A percentile compares a stretch with the other conserved stretches of the same genome.
Conservation (phyloP, 1,284 basidiomycete genomes). For the Crepidotus sp. region DNA sequence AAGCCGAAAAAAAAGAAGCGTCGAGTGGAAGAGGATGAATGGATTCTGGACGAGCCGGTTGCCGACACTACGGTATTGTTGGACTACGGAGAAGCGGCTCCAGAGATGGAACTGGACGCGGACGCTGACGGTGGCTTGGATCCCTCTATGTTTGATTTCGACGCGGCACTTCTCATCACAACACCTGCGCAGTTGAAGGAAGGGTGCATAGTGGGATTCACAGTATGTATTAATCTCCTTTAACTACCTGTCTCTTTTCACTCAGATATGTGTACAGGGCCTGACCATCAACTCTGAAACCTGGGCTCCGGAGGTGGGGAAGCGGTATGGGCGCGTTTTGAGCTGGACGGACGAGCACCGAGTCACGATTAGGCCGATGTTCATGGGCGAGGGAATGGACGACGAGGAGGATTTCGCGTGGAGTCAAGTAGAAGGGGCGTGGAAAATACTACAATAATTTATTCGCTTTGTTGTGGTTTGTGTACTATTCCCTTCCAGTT, state of each 20-base stretch:
- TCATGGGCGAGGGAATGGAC: not conserved
- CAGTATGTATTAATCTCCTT: conserved; percentile 3
- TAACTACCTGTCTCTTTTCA: not conserved
- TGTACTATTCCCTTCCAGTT: conserved; percentile 1
- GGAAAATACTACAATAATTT: conserved; percentile 12
- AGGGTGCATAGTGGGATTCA: conserved; percentile 12
- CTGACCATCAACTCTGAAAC: conserved; percentile 11
- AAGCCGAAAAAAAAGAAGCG: conserved; percentile 21
- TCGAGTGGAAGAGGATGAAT: conserved; percentile 3
- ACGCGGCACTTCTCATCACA: conserved; percentile 10
- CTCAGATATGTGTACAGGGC: conserved; percentile 4
- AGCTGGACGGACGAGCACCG: conserved; percentile 8
- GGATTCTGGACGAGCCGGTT: not conserved
- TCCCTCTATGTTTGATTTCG: conserved; percentile 4
- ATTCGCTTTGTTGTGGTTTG: conserved; percentile 4
- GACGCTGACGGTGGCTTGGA: not conserved
- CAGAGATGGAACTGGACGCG: not conserved
- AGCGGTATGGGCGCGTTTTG: conserved; percentile 12
- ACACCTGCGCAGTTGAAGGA: conserved; percentile 8
- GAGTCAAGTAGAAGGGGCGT: conserved; percentile 8
- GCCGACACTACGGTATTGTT: conserved; percentile 4
- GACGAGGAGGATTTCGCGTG: conserved; percentile 13
- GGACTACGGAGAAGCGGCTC: conserved; percentile 9
- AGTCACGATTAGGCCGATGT: conserved; percentile 5
- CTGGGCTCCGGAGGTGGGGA: conserved; percentile 8